These are phyloP conservation scores for Aspergillus persii DNA, from an alignment of 2,329 filamentous ascomycete genomes.

Conservation along the genomic window DNA sequence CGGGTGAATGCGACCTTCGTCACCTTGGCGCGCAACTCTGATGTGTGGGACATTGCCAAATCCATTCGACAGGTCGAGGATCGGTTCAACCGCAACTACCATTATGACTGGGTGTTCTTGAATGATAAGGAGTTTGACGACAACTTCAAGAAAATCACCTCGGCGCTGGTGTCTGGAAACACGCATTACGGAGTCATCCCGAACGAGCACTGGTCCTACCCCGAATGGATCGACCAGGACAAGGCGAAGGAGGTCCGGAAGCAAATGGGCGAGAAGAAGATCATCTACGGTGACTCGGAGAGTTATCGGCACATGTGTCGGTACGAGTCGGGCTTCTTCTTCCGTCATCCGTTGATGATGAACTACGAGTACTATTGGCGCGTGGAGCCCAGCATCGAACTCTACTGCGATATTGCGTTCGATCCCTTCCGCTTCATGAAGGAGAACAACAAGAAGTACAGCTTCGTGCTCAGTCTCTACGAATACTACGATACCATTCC, in stretches of 20 bases:
- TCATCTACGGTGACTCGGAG: slow-evolving; percentile 96
- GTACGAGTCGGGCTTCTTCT: slow-evolving; percentile 99
- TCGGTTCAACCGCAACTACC: slow-evolving; percentile 93
- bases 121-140: slow-evolving; percentile 95
- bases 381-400: slow-evolving; percentile 93
- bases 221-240: slow-evolving; percentile 91
- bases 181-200: slow-evolving; percentile 89
- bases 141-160: slow-evolving; percentile 88
- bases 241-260: slow-evolving; percentile 86
- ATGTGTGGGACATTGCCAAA: slow-evolving; percentile 94
- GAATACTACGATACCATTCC: slow-evolving; percentile 97
- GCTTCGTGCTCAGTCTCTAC: slow-evolving; percentile 90
- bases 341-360: slow-evolving; percentile 86
- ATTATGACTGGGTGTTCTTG: slow-evolving; percentile 99
- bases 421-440: slow-evolving; percentile 97
- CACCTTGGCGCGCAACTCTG: slow-evolving; percentile 85
- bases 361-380: slow-evolving; percentile 99
- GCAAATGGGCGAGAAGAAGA: slow-evolving; percentile 90
- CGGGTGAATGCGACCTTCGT: slow-evolving; percentile 98
- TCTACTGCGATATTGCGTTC: slow-evolving; percentile 93
- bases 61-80: slow-evolving; percentile 97
- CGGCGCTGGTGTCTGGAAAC: slow-evolving; percentile 84
- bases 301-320: slow-evolving; percentile 99
- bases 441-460: slow-evolving; percentile 97
- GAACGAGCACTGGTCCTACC: slow-evolving; percentile 95